These are phyloP conservation scores for Funneliformis geosporum DNA, from an alignment of 192 early-diverging fungal species.

Conservation along the genomic window DNA sequence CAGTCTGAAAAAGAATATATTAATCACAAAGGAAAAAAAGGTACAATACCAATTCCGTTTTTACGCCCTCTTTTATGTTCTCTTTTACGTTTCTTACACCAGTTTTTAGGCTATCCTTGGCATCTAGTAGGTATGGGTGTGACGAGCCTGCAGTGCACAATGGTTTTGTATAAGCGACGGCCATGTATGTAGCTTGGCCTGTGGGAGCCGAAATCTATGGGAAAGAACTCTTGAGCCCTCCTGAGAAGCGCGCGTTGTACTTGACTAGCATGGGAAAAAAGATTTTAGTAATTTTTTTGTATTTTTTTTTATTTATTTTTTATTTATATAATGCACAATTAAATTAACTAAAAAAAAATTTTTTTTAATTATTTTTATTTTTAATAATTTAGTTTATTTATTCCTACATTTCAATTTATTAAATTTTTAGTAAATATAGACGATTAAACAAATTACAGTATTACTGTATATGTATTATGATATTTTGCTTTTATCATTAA, in stretches of 20 bases:
- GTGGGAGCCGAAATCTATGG: not conserved
- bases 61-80: conserved; percentile 16
- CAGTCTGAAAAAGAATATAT: conserved; percentile 19
- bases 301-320: too few relatives aligned
- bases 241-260: conserved; percentile 9
- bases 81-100: conserved; percentile 16
- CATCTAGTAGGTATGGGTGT: conserved; percentile 15
- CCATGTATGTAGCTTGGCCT: conserved; percentile 24
- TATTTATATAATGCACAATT: too few relatives aligned
- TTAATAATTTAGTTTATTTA: too few relatives aligned
- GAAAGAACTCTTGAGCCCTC: conserved; percentile 22
- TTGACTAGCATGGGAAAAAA: not conserved
- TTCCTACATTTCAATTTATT: too few relatives aligned
- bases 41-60: conserved; percentile 10
- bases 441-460: too few relatives aligned
- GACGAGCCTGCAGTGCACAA: not conserved
- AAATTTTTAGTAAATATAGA: too few relatives aligned
- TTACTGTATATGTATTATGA: too few relatives aligned
- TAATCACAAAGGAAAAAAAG: conserved; percentile 13
- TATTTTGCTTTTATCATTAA: too few relatives aligned
- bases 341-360: too few relatives aligned
- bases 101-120: conserved; percentile 18
- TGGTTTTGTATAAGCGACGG: not conserved
- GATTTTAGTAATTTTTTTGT: too few relatives aligned
- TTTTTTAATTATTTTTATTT: too few relatives aligned